These are phyloP conservation scores for Venturia pyrina DNA, from an alignment of 2,329 filamentous ascomycete species.

Conservation along the genomic window DNA sequence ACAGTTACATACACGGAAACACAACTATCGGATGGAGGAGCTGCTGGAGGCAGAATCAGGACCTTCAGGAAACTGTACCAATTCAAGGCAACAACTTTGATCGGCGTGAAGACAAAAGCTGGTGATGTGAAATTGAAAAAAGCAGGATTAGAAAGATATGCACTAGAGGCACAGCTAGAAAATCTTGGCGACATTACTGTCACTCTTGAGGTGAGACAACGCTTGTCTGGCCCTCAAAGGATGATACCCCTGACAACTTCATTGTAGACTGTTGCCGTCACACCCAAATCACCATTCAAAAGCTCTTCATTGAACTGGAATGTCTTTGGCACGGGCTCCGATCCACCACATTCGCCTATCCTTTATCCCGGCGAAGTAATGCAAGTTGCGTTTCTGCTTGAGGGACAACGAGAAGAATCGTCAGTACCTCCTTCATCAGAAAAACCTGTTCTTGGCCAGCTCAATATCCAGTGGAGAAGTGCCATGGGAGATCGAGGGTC, in stretches of 20 bases:
- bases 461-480: conserved; percentile 80
- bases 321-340: conserved; percentile 17
- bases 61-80: conserved; percentile 95
- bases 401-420: conserved; percentile 35
- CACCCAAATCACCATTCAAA: conserved; percentile 43
- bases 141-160: conserved; percentile 46
- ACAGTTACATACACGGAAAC: conserved; percentile 93
- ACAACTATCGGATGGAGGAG: conserved; percentile 36
- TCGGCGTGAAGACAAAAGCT: conserved; percentile 86
- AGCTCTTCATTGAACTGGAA: conserved; percentile 48
- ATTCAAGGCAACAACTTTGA: conserved; percentile 81
- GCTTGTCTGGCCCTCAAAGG: neutral
- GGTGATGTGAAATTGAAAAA: conserved; percentile 47
- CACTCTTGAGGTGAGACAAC: conserved; percentile 53
- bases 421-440: conserved; percentile 16
- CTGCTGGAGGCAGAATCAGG: conserved; percentile 44
- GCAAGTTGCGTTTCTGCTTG: conserved; percentile 54
- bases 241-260: neutral
- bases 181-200: conserved; percentile 82
- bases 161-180: conserved; percentile 88
- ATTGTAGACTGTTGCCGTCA: conserved; percentile 35
- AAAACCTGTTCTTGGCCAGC: conserved; percentile 55
- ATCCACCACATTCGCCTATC: conserved; percentile 31
- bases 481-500: conserved; percentile 84
- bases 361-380: conserved; percentile 53